Evolutionary conservation across 148 eudicot species (phyloP).

Genomic region (Rhododendron williamsianum): DNA sequence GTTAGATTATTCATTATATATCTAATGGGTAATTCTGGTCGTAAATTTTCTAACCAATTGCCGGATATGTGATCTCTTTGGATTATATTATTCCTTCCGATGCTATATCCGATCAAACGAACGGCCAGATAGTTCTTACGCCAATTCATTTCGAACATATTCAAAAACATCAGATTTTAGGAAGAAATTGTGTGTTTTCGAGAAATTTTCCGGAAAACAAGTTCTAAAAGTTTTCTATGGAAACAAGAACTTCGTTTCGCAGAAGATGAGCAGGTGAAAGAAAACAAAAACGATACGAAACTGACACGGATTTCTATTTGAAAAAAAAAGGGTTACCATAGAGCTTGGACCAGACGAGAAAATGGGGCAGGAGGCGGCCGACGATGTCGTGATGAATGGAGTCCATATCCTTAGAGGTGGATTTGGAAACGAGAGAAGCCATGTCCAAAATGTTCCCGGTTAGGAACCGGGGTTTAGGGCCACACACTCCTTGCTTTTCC

Average conservation of each 20-base stretch:
- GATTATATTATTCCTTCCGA: not conserved
- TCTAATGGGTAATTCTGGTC: not conserved
- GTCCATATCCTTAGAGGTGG: constrained; percentile 62
- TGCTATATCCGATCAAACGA: not conserved
- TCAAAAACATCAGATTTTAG: not conserved
- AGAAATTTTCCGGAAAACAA: not conserved
- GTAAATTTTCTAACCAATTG: too few relatives aligned
- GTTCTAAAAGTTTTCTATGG: not conserved
- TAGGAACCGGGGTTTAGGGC: constrained; percentile 66
- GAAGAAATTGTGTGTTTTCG: not conserved
- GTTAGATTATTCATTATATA: not conserved
- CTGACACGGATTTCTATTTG: not conserved
- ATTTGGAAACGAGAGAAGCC: constrained; percentile 47
- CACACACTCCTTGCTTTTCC: constrained; percentile 74
- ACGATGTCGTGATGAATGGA: constrained; percentile 58
- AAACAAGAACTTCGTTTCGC: too few relatives aligned
- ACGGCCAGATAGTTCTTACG: not conserved
- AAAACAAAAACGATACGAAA: not conserved
- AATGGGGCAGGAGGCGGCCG: constrained; percentile 71
- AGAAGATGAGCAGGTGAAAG: not conserved
- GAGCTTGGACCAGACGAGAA: constrained; percentile 55
- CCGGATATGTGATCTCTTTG: not conserved
- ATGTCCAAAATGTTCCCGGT: constrained; percentile 63
- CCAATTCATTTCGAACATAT: not conserved
- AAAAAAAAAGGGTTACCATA: constrained; percentile 34